Conservation (phyloP, 1,139 yeast genomes). For the Hanseniaspora gamundiae region DNA sequence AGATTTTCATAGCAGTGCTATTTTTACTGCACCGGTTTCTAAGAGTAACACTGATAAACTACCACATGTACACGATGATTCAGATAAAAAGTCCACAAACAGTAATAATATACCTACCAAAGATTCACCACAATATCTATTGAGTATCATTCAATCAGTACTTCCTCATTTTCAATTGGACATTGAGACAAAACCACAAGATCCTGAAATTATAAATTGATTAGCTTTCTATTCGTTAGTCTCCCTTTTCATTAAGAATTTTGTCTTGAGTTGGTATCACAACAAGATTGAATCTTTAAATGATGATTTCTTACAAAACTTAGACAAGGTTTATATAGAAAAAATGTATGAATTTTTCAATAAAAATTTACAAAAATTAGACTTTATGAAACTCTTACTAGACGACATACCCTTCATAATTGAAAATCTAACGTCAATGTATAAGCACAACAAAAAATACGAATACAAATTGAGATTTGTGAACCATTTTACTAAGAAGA, state of each 20-base stretch:
- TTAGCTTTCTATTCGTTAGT: not conserved
- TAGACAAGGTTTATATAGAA: not conserved
- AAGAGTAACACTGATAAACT: no score
- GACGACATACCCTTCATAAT: constrained; percentile 1
- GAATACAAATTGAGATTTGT: not conserved
- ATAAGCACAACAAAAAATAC: not conserved
- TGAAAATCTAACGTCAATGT: not conserved
- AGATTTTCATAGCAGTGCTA: not conserved
- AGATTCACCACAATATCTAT: constrained; percentile 1
- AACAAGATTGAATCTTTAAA: not conserved
- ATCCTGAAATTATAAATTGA: not conserved
- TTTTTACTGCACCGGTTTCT: no score
- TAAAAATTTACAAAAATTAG: not conserved
- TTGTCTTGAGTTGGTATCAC: not conserved
- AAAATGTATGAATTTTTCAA: not conserved
- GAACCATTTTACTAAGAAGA: not conserved
- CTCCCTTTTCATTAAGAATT: not conserved
- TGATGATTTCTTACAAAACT: not conserved
- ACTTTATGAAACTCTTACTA: not conserved
- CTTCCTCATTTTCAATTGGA: not conserved
- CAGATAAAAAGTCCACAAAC: no score
- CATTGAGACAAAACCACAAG: not conserved
- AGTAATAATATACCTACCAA: not conserved
- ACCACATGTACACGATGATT: no score
- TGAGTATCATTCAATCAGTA: not conserved